A percentile compares a stretch with the other conserved stretches of the same genome.
Conservation (phyloP, 352 stramenopile species). For the Elongisporangium anandrum region DNA sequence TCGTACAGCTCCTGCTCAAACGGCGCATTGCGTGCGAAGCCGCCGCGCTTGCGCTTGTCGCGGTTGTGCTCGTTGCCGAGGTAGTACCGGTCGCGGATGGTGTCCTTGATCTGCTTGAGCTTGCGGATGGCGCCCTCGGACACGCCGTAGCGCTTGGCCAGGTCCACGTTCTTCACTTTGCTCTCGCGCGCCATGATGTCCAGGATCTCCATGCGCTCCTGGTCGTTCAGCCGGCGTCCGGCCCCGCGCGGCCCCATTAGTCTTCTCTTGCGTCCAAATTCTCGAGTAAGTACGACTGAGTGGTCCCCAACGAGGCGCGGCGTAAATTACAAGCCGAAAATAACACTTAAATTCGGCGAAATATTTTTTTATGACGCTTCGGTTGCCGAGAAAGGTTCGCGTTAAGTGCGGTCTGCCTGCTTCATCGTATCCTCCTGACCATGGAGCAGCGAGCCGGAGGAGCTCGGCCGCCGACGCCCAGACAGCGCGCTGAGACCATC, state of each 20-base stretch:
- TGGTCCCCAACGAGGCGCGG: background rate
- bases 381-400: background rate
- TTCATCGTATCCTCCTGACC: background rate
- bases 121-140: constrained; percentile 86
- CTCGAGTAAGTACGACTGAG: constrained; percentile 28
- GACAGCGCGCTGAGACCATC: background rate
- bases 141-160: constrained; percentile 82
- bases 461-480: background rate
- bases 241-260: constrained; percentile 72
- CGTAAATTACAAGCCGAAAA: background rate
- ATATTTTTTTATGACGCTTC: too few species aligned
- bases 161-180: constrained; percentile 85
- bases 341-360: too few species aligned
- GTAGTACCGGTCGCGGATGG: constrained; percentile 75
- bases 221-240: constrained; percentile 79
- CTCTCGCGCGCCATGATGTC: constrained; percentile 71
- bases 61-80: constrained; percentile 84
- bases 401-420: background rate
- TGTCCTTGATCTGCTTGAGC: constrained; percentile 87
- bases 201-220: constrained; percentile 89
- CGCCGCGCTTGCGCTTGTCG: constrained; percentile 83
- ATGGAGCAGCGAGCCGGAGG: background rate
- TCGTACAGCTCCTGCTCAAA: constrained; percentile 85
- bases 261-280: constrained; percentile 4
- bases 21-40: constrained; percentile 75